These are phyloP conservation scores for Arxiozyma bovina DNA, from an alignment of 1,139 yeast species.

Conservation along the genomic window DNA sequence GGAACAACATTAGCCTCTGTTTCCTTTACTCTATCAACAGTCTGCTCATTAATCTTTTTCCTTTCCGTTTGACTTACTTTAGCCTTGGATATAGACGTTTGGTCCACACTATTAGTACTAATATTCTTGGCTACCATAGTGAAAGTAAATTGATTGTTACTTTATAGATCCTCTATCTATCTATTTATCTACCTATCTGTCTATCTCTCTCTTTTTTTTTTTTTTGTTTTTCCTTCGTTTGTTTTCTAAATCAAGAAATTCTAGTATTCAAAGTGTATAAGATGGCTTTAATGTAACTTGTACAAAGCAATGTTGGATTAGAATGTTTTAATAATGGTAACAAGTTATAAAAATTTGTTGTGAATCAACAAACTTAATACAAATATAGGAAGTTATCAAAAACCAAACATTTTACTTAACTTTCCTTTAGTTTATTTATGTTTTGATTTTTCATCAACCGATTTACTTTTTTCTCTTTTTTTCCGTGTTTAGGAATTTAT, in stretches of 20 bases:
- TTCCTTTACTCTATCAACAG: neutral
- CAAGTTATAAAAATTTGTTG: too few relatives aligned
- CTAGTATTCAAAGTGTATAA: neutral
- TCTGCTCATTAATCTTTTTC: slow-evolving; percentile 5
- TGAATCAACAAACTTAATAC: too few relatives aligned
- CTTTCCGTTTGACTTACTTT: neutral
- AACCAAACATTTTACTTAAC: too few relatives aligned
- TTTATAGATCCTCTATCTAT: neutral
- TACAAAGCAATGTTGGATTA: too few relatives aligned
- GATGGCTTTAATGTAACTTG: too few relatives aligned
- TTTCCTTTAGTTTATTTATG: too few relatives aligned
- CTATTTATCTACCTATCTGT: too few relatives aligned
- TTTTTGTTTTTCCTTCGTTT: neutral
- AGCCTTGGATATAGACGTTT: neutral
- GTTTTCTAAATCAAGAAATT: too few relatives aligned
- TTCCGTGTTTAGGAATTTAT: neutral
- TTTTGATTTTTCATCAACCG: too few relatives aligned
- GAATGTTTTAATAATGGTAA: too few relatives aligned
- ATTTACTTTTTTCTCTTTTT: too few relatives aligned
- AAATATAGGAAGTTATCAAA: too few relatives aligned
- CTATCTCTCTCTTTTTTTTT: neutral
- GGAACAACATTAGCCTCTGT: neutral
- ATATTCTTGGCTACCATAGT: slow-evolving; percentile 1
- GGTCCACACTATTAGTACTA: neutral
- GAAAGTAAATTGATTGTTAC: neutral